Conservation (phyloP, 306 rosid genomes). For the Leucaena leucocephala region DNA sequence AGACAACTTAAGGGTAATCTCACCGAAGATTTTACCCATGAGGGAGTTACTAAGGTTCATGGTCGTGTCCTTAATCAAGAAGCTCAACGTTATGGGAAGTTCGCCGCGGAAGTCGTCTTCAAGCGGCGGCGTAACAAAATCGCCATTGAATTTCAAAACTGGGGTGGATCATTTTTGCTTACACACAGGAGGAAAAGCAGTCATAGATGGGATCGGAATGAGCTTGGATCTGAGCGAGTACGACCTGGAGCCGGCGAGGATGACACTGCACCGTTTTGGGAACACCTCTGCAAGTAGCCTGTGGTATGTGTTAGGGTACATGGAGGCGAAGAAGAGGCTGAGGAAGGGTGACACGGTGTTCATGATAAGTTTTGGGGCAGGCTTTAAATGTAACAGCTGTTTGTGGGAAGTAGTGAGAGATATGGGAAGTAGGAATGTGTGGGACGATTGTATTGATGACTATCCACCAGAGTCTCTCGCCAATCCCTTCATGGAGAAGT, state of each 20-base stretch:
- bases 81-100: slow-evolving; percentile 23
- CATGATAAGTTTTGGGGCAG: slow-evolving; percentile 96
- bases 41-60: slow-evolving; percentile 65
- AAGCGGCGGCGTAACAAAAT: slow-evolving; percentile 28
- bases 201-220: slow-evolving; percentile 80
- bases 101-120: not conserved
- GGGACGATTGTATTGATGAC: slow-evolving; percentile 67
- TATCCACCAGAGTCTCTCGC: slow-evolving; percentile 66
- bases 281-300: slow-evolving; percentile 88
- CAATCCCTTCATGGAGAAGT: slow-evolving; percentile 77
- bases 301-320: slow-evolving; percentile 88
- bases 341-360: slow-evolving; percentile 65
- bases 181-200: slow-evolving; percentile 91
- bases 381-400: slow-evolving; percentile 94
- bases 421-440: slow-evolving; percentile 57
- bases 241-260: slow-evolving; percentile 88
- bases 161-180: slow-evolving; percentile 87
- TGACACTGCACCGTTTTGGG: slow-evolving; percentile 90
- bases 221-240: slow-evolving; percentile 61
- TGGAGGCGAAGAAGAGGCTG: slow-evolving; percentile 89
- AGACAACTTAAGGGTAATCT: slow-evolving; percentile 65
- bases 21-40: slow-evolving; percentile 76
- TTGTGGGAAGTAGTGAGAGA: slow-evolving; percentile 83
- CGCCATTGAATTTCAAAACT: slow-evolving; percentile 56
- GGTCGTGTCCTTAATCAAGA: slow-evolving; percentile 35